Conservation (phyloP, 2,329 filamentous ascomycete genomes). For the Periconia macrospinosa region DNA sequence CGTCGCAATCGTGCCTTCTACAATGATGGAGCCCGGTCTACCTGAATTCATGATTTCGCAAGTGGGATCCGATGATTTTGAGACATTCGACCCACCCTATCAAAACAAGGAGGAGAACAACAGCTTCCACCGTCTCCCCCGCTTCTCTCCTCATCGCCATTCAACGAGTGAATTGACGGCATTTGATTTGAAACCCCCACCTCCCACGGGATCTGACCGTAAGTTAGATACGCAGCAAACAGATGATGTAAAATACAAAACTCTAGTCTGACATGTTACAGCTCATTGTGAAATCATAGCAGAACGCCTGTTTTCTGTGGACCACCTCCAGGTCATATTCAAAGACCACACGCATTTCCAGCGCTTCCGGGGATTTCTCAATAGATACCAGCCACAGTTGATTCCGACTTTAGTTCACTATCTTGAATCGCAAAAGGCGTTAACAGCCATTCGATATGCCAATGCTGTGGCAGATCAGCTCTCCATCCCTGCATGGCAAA, state of each 20-base stretch:
- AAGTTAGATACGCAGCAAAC: conserved; percentile 10
- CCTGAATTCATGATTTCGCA: too few species aligned
- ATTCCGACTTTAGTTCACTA: conserved; percentile 69
- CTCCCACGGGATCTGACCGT: conserved; percentile 18
- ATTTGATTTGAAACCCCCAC: conserved; percentile 28
- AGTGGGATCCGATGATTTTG: too few species aligned
- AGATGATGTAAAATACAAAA: too few species aligned
- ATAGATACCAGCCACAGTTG: conserved; percentile 59
- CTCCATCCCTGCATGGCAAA: conserved; percentile 49
- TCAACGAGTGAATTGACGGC: conserved; percentile 11
- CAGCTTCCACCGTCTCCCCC: too few species aligned
- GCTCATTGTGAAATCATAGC: conserved; percentile 55
- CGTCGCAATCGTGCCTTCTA: too few species aligned
- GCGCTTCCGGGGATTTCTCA: conserved; percentile 67
- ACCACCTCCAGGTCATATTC: conserved; percentile 66
- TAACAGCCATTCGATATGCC: conserved; percentile 68
- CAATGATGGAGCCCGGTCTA: too few species aligned
- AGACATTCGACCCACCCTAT: too few species aligned
- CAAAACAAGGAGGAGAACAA: not conserved
- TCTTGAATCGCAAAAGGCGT: conserved; percentile 67
- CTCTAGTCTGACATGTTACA: too few species aligned
- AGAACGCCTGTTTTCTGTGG: conserved; percentile 64
- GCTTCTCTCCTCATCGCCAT: not conserved
- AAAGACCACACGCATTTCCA: conserved; percentile 61
- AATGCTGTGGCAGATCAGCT: conserved; percentile 66